Conservation (phyloP, 1,139 yeast genomes). For the Candida sanyaensis region DNA sequence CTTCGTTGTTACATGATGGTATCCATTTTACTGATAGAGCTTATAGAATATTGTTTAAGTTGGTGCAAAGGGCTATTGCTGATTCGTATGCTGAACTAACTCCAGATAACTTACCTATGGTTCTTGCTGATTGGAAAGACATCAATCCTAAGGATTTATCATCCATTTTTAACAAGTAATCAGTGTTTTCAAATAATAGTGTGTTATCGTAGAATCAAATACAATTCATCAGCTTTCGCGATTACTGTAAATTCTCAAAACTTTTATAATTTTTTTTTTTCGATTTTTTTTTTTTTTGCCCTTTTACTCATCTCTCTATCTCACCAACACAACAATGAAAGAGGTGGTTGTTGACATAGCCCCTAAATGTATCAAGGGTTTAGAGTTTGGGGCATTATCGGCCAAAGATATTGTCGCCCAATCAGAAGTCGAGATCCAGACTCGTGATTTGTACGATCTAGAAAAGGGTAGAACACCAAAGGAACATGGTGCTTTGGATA, state of each 20-base stretch:
- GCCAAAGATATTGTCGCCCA: slow-evolving; percentile 91
- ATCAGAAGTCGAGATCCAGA: slow-evolving; percentile 90
- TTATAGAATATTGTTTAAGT: slow-evolving; percentile 52
- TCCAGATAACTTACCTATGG: slow-evolving; percentile 35
- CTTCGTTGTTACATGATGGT: slow-evolving; percentile 52
- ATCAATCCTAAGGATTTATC: slow-evolving; percentile 18
- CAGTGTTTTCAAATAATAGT: too few species aligned
- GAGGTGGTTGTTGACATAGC: slow-evolving; percentile 78
- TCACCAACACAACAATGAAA: slow-evolving; percentile 49
- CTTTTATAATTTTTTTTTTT: background rate
- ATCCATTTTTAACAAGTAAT: slow-evolving; percentile 4
- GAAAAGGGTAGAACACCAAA: slow-evolving; percentile 81
- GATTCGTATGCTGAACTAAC: slow-evolving; percentile 47
- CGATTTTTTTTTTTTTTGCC: background rate
- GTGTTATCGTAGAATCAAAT: too few species aligned
- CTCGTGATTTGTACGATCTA: slow-evolving; percentile 89
- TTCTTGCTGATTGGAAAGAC: slow-evolving; percentile 41
- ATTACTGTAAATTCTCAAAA: too few species aligned
- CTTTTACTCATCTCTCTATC: background rate
- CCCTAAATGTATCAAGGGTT: slow-evolving; percentile 87
- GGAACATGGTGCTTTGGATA: slow-evolving; percentile 84
- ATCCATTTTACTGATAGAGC: slow-evolving; percentile 67
- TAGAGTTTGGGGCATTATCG: slow-evolving; percentile 89
- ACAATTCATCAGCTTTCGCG: too few species aligned
- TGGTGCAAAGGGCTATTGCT: slow-evolving; percentile 38